Base-by-base conservation (phyloP, 2,329 filamentous ascomycete genomes). In the Exserohilum turcica region DNA sequence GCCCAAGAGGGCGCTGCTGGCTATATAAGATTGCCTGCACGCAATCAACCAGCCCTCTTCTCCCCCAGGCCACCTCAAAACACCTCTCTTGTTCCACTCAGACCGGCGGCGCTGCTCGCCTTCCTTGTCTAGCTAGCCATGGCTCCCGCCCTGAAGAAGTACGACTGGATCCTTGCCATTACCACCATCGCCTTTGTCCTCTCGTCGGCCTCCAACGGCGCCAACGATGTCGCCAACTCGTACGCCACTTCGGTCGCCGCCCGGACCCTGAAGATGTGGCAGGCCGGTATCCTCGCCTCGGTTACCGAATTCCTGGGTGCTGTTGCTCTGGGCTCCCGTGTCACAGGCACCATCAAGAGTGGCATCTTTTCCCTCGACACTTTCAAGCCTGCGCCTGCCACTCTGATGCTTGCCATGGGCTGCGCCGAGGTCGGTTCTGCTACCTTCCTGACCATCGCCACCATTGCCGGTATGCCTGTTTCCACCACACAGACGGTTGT, bases 401-500 rank as follows among this genome's bases (percentile, higher is more conserved):
- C 84, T 8, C 78, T 85, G 21, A 84, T 86, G 81, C 75, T 86
- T 2, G 83, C 80, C 21, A 84, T 85, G 80, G 78, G 80, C 16
- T 84, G 82, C 63, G 83, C 82, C 46, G 75, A 84, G 21, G 51
- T 54, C 8, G 51, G 46, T 27, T 54, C 51, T 6, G 51, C 51
- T n/a, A 39, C 42, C 6, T 54, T 54, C 36, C 46, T 86, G 12
- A 85, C 83, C 52, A 67, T 85, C 56, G 82, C 82, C 31, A 86
- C 84, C 3, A 70, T 59, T 35, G 37, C 37, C n/a, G 83, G 82
- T 33, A 77, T 85, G 58, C 84, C 84, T 31, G 83, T 86, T 16
- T 85, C 83, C 0, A 85, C 84, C 2, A 86, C 84, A 2, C 83
- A 86, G 68, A 84, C 83, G 8, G 79, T 86, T 54, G 79, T 86